Conservation (phyloP, 176 grass and related monocot genomes). For the Oryza coarctata region DNA sequence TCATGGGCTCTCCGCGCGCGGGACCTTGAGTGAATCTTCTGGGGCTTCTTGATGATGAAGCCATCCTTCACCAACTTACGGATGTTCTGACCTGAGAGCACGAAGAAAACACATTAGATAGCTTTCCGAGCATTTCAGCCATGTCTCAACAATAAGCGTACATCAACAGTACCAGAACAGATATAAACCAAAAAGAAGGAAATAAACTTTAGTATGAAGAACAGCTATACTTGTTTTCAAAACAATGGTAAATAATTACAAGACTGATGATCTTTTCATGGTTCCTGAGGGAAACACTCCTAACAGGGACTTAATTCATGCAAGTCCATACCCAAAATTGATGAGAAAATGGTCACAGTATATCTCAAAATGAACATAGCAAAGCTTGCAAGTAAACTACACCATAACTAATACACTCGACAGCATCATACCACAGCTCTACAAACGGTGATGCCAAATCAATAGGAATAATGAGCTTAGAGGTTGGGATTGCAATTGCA, state of each 20-base stretch:
- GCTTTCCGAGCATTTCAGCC: no score
- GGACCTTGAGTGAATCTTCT: slow-evolving; percentile 71
- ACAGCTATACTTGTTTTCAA: neutral
- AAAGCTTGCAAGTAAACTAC: neutral
- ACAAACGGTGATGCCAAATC: neutral
- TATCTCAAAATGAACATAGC: neutral
- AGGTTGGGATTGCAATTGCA: neutral
- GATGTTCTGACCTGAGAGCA: slow-evolving; percentile 59
- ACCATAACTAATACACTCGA: neutral
- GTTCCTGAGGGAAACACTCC: neutral
- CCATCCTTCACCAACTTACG: slow-evolving; percentile 74
- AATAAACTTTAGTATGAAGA: neutral
- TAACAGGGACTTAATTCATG: neutral
- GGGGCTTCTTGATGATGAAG: slow-evolving; percentile 71
- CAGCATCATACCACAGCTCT: neutral
- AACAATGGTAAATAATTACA: neutral
- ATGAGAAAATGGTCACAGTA: neutral
- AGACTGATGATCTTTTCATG: neutral
- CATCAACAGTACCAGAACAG: neutral
- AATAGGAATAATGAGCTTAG: neutral
- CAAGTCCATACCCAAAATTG: neutral
- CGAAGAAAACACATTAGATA: neutral
- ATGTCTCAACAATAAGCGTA: neutral
- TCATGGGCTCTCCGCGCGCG: slow-evolving; percentile 65
- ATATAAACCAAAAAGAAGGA: neutral